phyloP scores from a whole-genome alignment of 225 moss, liverwort and hornwort genomes.

The Pseudoscleropodium purum region DNA sequence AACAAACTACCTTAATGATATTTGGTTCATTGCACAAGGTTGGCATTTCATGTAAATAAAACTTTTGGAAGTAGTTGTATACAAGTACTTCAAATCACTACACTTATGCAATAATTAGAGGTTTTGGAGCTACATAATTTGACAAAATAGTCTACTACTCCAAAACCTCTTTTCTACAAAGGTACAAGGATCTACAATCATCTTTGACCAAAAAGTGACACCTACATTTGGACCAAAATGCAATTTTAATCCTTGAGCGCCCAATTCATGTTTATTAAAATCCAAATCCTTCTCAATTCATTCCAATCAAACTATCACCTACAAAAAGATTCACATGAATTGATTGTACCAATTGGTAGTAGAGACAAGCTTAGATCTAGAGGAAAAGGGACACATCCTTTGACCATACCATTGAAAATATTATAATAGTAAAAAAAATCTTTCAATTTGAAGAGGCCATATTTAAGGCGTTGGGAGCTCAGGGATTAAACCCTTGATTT shows the following conservation, averaged over 20 bases:
- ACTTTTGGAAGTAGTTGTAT: not conserved
- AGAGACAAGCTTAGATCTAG: too few relatives aligned
- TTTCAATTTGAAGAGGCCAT: too few relatives aligned
- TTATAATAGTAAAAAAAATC: too few relatives aligned
- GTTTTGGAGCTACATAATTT: not conserved
- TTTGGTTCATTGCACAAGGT: not conserved
- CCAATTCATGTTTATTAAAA: too few relatives aligned
- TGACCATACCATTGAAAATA: too few relatives aligned
- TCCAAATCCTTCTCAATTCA: too few relatives aligned
- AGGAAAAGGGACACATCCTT: too few relatives aligned
- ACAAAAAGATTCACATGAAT: too few relatives aligned
- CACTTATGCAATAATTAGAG: not conserved
- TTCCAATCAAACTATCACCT: too few relatives aligned
- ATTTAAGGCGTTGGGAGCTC: too few relatives aligned
- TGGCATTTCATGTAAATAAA: not conserved
- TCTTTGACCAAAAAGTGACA: not conserved
- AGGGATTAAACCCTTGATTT: not conserved
- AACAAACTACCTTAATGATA: not conserved
- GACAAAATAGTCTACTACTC: not conserved
- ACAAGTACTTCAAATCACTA: not conserved
- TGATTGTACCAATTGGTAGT: too few relatives aligned
- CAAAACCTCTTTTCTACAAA: not conserved
- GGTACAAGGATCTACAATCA: not conserved
- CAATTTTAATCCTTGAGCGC: too few relatives aligned
- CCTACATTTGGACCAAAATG: not conserved